Evolutionary conservation across 2,329 filamentous ascomycete genomes (phyloP), one percentile per base, ranked within the genome.

Genomic region (Cadophora sp.): DNA sequence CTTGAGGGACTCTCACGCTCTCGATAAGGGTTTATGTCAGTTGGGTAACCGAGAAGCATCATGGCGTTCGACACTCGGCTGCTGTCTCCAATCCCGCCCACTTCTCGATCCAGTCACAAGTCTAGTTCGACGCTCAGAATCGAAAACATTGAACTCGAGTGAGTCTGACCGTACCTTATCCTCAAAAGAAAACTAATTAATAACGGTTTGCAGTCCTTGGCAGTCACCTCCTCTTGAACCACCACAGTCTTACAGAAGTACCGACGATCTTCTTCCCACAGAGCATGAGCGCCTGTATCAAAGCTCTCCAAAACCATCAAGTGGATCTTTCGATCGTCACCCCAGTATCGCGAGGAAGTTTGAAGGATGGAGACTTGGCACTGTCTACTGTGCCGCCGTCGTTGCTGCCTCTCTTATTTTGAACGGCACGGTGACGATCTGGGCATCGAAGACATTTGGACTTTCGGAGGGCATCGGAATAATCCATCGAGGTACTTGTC

Each of bases 371-470:
- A 63, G 62, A 48, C 40, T 67, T 34, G 69, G 70, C 6, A 65
- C 64, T 6, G 34, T 63, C 1, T 29, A 67, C 12, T 67, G 66
- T 46, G 53, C 65, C 0, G 9, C 62, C 8, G 31, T 68, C 11
- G 68, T 70, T 12, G 55, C 62, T 1, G 48, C 53, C 14, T 64
- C 67, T 34, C 34, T 69, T 12, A 56, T 68, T 24, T 34, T 71
- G 14, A 73, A 73, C 46, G 24, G 65, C 22, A 67, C 63, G 1
- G 55, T 70, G 2, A 71, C 70, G 22, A 50, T 58, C 16, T 73
- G 71, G 71, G 71, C 69, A 24, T 62, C 68, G 9, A 66, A 50
- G 12, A 62, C 37, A 0, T 70, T 71, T 56, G 71, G 69, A 5
- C 19, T 73, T 22, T 56, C 63, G 14, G 68, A 53, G 19, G 70